Percentiles rank a stretch among this genome's conserved stretches.
Conservation (phyloP, 2,329 filamentous ascomycete species). For the Paracorniculantispora psalliotae region DNA sequence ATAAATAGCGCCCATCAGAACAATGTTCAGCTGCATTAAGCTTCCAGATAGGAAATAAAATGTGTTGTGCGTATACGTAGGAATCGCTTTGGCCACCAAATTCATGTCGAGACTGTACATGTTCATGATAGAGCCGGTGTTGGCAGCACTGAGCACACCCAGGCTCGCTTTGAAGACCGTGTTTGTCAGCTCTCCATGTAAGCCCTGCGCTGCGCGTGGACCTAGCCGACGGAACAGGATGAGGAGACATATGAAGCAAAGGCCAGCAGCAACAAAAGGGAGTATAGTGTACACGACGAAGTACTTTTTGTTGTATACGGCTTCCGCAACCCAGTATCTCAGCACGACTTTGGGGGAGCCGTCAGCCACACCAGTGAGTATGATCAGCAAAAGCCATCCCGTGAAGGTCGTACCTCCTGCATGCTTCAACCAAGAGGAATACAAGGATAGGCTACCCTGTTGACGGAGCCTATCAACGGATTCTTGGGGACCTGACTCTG, state of each 20-base stretch:
- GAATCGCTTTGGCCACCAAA: neutral
- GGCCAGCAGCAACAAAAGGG: neutral
- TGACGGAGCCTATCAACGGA: neutral
- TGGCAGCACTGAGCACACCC: neutral
- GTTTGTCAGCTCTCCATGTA: neutral
- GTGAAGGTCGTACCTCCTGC: neutral
- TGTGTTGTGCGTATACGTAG: neutral
- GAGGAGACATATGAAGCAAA: neutral
- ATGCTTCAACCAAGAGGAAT: neutral
- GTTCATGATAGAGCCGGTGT: neutral
- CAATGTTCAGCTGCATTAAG: constrained; percentile 16
- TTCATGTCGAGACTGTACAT: neutral
- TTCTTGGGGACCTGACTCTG: neutral
- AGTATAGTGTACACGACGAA: neutral
- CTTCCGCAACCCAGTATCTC: neutral
- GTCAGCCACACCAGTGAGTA: neutral
- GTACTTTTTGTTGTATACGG: neutral
- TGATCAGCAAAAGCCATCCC: neutral
- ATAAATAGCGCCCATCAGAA: constrained; percentile 22
- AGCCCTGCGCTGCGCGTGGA: neutral
- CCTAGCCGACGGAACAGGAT: neutral
- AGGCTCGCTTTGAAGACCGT: neutral
- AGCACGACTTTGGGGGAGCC: neutral
- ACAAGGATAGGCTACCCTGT: neutral
- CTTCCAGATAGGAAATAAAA: neutral